Evolutionary conservation across 116 monocot species (phyloP), one percentile per base, ranked within the genome.

Genomic region (Papilionanthe hybrid): DNA sequence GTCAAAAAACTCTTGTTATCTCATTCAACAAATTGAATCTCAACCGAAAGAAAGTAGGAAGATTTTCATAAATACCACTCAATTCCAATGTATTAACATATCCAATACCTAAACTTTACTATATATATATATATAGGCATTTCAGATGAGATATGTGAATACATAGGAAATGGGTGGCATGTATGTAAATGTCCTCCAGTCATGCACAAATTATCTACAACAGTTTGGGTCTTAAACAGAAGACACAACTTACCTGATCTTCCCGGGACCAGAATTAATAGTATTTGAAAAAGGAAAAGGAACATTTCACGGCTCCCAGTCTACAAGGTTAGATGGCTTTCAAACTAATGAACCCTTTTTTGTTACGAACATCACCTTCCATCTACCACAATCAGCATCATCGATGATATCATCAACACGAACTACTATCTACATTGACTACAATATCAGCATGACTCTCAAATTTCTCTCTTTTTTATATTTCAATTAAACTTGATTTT

Each of bases 351-450:
- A 47, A 75, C 49, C 23, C 47, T 27, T 48, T 75, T 74, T 43
- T 73, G 73, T 3, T 27, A 75, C 25, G 75, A 75, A 75, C 75
- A 75, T 75, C 47, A 47, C 28, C 75, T 50, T 75, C 49, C 49
- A 75, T 50, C 44, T 44, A 73, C 30, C 75, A 75, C 9, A 13
- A 53, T 75, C 75, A 75, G 47, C 75, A 75, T 75, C 75, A 75
- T 37, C 37, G 23, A 15, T 45, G 73, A 73, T 73, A 73, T 73
- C 73, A 73, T 73, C 73, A 44, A 69, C 8, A 15, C 12, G 23
- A 10, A 49, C 75, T 27, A 75, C 49, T 49, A 75, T 44, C 75
- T 50, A 75, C 75, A n/a, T 4, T 45, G 45, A 45, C 45, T 45
- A 45, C 45, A 45, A 22, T 20, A 19, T 58, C 19, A 65, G 65